Percentiles rank a stretch among this genome's conserved stretches.
These are phyloP conservation scores for Hypoxylon rubiginosum DNA, from an alignment of 2,329 filamentous ascomycete genomes.

Conservation along the genomic window DNA sequence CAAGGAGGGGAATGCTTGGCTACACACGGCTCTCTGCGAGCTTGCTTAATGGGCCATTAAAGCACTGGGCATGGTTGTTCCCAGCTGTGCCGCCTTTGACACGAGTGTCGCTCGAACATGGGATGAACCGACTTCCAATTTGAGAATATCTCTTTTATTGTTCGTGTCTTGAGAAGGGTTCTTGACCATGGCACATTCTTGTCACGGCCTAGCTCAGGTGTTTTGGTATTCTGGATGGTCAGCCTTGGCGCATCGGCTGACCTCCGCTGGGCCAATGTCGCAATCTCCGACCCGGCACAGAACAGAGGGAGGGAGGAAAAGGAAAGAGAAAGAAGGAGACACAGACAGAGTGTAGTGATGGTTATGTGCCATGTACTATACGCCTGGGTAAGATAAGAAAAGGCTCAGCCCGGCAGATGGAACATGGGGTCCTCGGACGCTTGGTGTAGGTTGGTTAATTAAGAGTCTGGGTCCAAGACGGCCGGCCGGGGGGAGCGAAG, in stretches of 20 bases:
- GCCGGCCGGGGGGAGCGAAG: constrained; percentile 5
- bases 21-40: constrained; percentile 13
- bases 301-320: constrained; percentile 7
- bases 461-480: neutral
- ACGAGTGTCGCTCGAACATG: constrained; percentile 8
- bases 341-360: constrained; percentile 11
- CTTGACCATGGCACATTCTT: constrained; percentile 50
- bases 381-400: constrained; percentile 36
- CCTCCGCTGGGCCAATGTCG: constrained; percentile 39
- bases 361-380: constrained; percentile 18
- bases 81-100: constrained; percentile 1
- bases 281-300: constrained; percentile 28
- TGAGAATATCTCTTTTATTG: constrained; percentile 27
- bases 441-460: neutral
- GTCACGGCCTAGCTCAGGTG: constrained; percentile 48
- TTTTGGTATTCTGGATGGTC: constrained; percentile 32
- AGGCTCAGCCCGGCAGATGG: constrained; percentile 33
- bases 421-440: constrained; percentile 4
- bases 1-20: neutral
- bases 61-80: neutral
- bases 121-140: constrained; percentile 36
- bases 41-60: constrained; percentile 2
- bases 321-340: neutral
- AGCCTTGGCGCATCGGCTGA: constrained; percentile 46
- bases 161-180: constrained; percentile 19